Evolutionary conservation across 106 monocot genomes (phyloP).

Genomic region (Agapanthus africanus): DNA sequence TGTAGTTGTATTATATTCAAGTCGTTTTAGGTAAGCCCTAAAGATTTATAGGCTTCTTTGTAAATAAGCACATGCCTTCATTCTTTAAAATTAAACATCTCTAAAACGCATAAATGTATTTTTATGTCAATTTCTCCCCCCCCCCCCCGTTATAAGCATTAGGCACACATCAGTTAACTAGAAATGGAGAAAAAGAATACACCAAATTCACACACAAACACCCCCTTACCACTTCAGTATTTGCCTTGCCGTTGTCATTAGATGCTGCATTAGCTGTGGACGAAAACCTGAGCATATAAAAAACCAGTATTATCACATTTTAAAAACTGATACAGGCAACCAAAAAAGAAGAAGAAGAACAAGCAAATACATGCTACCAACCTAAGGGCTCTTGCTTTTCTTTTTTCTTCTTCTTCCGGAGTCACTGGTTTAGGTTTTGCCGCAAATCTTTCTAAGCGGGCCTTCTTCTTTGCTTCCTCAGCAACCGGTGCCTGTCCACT

Average conservation of each 20-base stretch:
- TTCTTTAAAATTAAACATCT: too few species aligned
- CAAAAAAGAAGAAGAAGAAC: neutral
- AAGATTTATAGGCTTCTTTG: too few species aligned
- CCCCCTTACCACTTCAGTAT: constrained; percentile 12
- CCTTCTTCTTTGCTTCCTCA: constrained; percentile 62
- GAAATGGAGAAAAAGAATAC: neutral
- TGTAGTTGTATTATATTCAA: too few species aligned
- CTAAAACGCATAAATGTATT: too few species aligned
- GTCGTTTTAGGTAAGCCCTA: too few species aligned
- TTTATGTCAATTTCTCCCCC: too few species aligned
- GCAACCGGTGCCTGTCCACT: constrained; percentile 15
- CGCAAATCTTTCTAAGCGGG: constrained; percentile 43
- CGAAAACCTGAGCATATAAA: constrained; percentile 26
- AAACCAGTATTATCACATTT: neutral
- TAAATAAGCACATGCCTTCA: too few species aligned
- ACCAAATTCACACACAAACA: neutral
- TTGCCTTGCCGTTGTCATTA: constrained; percentile 18
- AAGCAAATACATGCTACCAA: constrained; percentile 5
- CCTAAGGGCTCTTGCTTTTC: constrained; percentile 62
- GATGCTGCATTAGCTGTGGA: constrained; percentile 17
- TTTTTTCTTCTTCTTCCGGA: constrained; percentile 64
- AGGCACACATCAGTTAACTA: neutral
- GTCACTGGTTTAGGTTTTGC: constrained; percentile 13
- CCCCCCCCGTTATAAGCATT: too few species aligned
- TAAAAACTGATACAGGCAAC: neutral